These are phyloP conservation scores for Dictyostelium brefeldianum DNA, from an alignment of 78 protist genomes.

Conservation along the genomic window DNA sequence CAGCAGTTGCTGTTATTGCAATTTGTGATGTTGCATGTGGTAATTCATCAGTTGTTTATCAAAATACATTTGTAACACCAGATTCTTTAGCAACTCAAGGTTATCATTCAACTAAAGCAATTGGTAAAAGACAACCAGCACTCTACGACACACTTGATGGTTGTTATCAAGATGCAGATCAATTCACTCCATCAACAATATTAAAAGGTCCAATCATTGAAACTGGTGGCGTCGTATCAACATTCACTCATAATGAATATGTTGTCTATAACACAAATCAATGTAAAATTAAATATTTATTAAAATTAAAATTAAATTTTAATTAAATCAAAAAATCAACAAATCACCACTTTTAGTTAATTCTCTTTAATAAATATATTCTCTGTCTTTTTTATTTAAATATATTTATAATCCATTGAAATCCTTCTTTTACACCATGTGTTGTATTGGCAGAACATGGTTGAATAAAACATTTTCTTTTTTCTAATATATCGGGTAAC, in stretches of 20 bases:
- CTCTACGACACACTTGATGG: constrained; percentile 2
- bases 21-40: constrained; percentile 82
- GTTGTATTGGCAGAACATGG: too few species aligned
- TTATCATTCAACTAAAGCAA: constrained; percentile 69
- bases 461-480: too few species aligned
- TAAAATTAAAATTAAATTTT: constrained; percentile 1
- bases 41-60: neutral
- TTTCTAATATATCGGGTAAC: too few species aligned
- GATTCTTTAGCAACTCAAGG: constrained; percentile 13
- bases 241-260: constrained; percentile 61
- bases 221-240: neutral
- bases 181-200: neutral
- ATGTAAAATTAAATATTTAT: constrained; percentile 37
- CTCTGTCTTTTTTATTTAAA: too few species aligned
- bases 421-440: too few species aligned
- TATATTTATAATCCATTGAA: too few species aligned
- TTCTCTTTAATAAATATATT: too few species aligned
- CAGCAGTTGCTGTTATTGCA: constrained; percentile 37
- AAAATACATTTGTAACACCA: constrained; percentile 61
- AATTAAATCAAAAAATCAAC: neutral
- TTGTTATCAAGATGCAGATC: neutral
- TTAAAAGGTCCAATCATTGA: constrained; percentile 25
- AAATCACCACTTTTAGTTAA: neutral
- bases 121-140: constrained; percentile 67
- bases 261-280: constrained; percentile 55